phyloP scores from a whole-genome alignment of 345 rosid species.

The Excoecaria cochinchinensis region DNA sequence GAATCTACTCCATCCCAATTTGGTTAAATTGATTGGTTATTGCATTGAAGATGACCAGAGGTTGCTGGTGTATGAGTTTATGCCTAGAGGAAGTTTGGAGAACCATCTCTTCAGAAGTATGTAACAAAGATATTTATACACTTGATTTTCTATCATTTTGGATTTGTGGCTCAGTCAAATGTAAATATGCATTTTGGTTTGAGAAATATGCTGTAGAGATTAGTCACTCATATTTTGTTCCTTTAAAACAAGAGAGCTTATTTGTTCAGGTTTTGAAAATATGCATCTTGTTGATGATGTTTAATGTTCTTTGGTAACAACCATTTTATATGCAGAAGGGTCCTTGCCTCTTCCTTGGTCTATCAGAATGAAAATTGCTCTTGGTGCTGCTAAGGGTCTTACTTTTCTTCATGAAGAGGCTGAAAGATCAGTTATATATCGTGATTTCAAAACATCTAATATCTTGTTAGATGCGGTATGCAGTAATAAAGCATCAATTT shows the following conservation, averaged over 20 bases:
- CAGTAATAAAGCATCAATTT: not conserved
- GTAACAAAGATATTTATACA: slow-evolving; percentile 1
- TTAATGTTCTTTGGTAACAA: slow-evolving; percentile 33
- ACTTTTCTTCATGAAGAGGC: slow-evolving; percentile 44
- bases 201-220: not conserved
- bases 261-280: not conserved
- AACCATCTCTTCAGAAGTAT: slow-evolving; percentile 37
- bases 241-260: not conserved
- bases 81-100: slow-evolving; percentile 37
- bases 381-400: slow-evolving; percentile 46
- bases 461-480: slow-evolving; percentile 43
- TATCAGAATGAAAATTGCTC: slow-evolving; percentile 45
- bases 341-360: slow-evolving; percentile 44
- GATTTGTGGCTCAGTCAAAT: not conserved
- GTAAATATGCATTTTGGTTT: not conserved
- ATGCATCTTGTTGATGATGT: not conserved
- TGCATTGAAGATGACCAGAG: slow-evolving; percentile 36
- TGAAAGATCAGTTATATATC: slow-evolving; percentile 43
- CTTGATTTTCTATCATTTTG: not conserved
- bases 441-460: slow-evolving; percentile 45
- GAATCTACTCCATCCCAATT: slow-evolving; percentile 31
- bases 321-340: slow-evolving; percentile 35
- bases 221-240: not conserved
- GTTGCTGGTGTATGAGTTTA: slow-evolving; percentile 30
- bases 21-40: slow-evolving; percentile 35